These are phyloP conservation scores for Lipomyces yamadae DNA, from an alignment of 805 yeast genomes.

Conservation along the genomic window DNA sequence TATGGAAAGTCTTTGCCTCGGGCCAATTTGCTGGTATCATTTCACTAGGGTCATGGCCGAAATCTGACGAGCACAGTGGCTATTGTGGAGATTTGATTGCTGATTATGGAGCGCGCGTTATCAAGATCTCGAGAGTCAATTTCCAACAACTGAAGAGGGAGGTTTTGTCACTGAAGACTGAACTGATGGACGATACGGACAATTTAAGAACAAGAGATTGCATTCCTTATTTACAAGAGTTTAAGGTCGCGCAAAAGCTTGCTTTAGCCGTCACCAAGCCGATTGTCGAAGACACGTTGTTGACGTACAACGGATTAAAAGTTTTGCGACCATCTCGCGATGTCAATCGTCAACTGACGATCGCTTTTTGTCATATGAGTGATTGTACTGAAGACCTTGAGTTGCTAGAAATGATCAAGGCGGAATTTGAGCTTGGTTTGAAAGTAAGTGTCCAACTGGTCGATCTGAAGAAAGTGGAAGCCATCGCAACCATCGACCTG, in stretches of 20 bases:
- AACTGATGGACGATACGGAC: constrained; percentile 10
- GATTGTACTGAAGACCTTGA: constrained; percentile 1
- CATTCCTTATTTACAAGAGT: constrained; percentile 6
- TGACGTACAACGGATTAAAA: neutral
- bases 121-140: constrained; percentile 19
- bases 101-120: constrained; percentile 13
- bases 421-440: neutral
- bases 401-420: neutral
- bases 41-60: constrained; percentile 18
- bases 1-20: constrained; percentile 19
- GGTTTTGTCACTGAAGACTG: constrained; percentile 12
- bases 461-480: too few relatives aligned
- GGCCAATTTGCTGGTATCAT: constrained; percentile 12
- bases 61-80: constrained; percentile 13
- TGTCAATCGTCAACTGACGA: neutral
- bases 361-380: constrained; percentile 12
- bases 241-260: constrained; percentile 7
- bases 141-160: constrained; percentile 14
- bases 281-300: constrained; percentile 3
- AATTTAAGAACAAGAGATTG: neutral
- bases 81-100: constrained; percentile 16
- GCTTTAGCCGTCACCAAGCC: neutral
- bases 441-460: constrained; percentile 4
- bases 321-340: constrained; percentile 5
- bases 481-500: neutral